Conservation (phyloP, 805 yeast species). For the Metschnikowia vanudenii region DNA sequence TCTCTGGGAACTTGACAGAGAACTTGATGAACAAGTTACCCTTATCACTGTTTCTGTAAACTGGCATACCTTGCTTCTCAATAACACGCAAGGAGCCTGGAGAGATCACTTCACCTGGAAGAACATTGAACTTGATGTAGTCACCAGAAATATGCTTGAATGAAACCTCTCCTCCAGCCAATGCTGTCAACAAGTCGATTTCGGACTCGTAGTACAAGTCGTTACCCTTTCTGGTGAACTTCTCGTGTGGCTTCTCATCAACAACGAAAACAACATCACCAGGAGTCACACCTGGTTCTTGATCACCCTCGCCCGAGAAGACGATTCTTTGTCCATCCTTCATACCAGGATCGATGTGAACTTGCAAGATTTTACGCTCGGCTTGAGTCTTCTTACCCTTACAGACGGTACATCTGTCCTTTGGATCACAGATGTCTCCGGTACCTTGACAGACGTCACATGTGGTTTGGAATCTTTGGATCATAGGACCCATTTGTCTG, state of each 20-base stretch:
- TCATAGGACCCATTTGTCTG: conserved; percentile 99
- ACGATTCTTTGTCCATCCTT: conserved; percentile 86
- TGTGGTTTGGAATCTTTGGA: conserved; percentile 93
- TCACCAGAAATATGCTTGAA: conserved; percentile 91
- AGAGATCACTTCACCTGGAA: conserved; percentile 90
- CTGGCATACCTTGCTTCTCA: conserved; percentile 97
- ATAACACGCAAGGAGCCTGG: conserved; percentile 82
- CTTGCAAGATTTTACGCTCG: conserved; percentile 92
- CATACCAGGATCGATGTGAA: conserved; percentile 97
- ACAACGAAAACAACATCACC: conserved; percentile 95
- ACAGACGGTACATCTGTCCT: conserved; percentile 86
- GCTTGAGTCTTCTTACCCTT: conserved; percentile 81
- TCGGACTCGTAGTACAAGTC: conserved; percentile 84
- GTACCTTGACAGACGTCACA: conserved; percentile 92
- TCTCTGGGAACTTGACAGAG: conserved; percentile 82
- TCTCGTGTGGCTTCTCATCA: conserved; percentile 83
- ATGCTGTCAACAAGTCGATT: conserved; percentile 88
- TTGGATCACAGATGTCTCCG: conserved; percentile 83
- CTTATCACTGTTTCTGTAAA: conserved; percentile 78
- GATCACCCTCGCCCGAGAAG: conserved; percentile 96
- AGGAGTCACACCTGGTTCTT: conserved; percentile 89
- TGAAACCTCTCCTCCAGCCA: conserved; percentile 92
- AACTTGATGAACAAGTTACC: conserved; percentile 89
- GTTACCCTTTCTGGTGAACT: conserved; percentile 84
- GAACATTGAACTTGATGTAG: conserved; percentile 74